Base-by-base conservation (phyloP, 225 moss, liverwort and hornwort species). In the Pleurozium schreberi region DNA sequence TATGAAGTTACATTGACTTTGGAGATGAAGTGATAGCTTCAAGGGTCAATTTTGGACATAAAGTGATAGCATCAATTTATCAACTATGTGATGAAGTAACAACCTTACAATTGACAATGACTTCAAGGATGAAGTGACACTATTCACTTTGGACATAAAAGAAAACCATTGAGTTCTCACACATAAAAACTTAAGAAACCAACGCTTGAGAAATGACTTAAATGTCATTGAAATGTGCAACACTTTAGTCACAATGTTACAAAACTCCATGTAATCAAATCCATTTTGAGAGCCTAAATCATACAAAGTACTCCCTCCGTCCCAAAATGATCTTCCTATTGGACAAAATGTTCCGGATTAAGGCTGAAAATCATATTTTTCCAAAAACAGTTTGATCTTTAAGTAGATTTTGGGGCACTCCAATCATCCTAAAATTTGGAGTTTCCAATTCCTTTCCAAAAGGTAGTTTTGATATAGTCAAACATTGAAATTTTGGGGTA, bases 71-170 rank as follows among this genome's bases (percentile, higher is more conserved):
- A 45, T 3, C 0, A 1, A 0, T 31, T 0, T 0, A 0, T 50
- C 75, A 75, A 50, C 0, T 50, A 33, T 33, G 8, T 3, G 2
- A 75, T 75, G 20, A 20, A 49, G 2, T 33, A 4, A 49, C 11
- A 75, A 49, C 49, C 11, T 75, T 5, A 33, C 3, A 3, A 5
- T 75, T 33, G 49, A 31, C 7, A 33, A 10, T 53, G 3, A 23
- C 6, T 76, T 52, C 4, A 5, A 52, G 3, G 14, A 22, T 75
- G 34, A 52, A 34, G 22, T 76, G 9, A 5, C 3, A 34, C 5
- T 1, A 1, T 21, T 0, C 0, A 14, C 36, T 49, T 75, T 2
- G 6, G 2, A 12, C 4, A 19, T 33, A 12, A 49, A 33, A 4
- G 20, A 50, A 49, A 75, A 20, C 3, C 6, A 45, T 45, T 17